Percentiles rank a stretch among this genome's conserved stretches.
Evolutionary conservation across 495 filamentous ascomycete species (phyloP).

Genomic region (Aspergillus egyptiacus): DNA sequence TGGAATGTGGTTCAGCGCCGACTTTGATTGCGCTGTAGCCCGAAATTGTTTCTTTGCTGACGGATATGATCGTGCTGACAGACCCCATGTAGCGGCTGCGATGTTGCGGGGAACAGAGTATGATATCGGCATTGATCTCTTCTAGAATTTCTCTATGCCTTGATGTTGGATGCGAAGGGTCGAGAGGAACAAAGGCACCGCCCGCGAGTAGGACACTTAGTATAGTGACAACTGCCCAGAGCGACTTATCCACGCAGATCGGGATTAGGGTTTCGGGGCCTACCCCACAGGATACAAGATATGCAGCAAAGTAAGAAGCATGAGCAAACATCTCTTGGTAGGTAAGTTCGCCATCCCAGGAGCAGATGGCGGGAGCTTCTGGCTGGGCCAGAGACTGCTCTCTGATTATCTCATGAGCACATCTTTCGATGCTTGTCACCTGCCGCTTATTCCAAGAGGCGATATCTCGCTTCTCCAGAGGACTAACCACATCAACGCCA

Average conservation of each 20-base stretch:
- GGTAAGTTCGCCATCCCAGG: slow-evolving; percentile 42
- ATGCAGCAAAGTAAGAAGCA: slow-evolving; percentile 32
- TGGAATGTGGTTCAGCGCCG: not conserved
- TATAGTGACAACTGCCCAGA: slow-evolving; percentile 48
- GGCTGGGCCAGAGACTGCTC: slow-evolving; percentile 25
- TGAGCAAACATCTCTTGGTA: slow-evolving; percentile 34
- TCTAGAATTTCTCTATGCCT: slow-evolving; percentile 39
- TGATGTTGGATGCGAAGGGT: slow-evolving; percentile 49
- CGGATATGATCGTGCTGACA: slow-evolving; percentile 32
- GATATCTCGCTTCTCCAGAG: slow-evolving; percentile 30
- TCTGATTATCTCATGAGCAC: slow-evolving; percentile 43
- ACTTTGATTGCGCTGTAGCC: slow-evolving; percentile 25
- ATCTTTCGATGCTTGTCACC: slow-evolving; percentile 30
- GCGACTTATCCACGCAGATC: slow-evolving; percentile 52
- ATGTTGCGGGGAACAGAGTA: slow-evolving; percentile 35
- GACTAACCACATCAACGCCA: slow-evolving; percentile 30
- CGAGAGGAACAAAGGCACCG: slow-evolving; percentile 53
- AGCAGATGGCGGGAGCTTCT: slow-evolving; percentile 32
- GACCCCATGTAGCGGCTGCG: slow-evolving; percentile 17
- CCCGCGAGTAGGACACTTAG: slow-evolving; percentile 52
- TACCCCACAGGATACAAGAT: slow-evolving; percentile 43
- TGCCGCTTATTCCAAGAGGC: slow-evolving; percentile 29
- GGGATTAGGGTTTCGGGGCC: slow-evolving; percentile 46
- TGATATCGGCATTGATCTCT: slow-evolving; percentile 32
- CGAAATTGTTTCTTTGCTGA: slow-evolving; percentile 35